Evolutionary conservation across 2,329 filamentous ascomycete species (phyloP).

Genomic region (Dactylellina cionopaga): DNA sequence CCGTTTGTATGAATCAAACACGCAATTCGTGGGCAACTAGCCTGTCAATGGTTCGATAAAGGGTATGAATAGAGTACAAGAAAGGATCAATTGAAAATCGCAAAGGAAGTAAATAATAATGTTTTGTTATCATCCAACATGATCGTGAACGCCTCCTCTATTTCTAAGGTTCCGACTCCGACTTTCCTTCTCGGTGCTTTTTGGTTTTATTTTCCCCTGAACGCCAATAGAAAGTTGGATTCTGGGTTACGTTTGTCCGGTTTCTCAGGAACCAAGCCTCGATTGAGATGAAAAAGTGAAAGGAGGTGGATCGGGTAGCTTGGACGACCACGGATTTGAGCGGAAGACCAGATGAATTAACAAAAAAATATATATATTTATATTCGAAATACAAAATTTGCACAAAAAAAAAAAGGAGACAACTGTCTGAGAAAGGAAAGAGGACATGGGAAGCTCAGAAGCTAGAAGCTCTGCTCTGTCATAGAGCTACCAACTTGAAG

Average conservation of each 20-base stretch:
- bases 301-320: constrained; percentile 8
- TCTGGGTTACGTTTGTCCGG: constrained; percentile 12
- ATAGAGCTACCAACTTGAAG: constrained; percentile 18
- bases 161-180: constrained; percentile 24
- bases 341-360: constrained; percentile 12
- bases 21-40: constrained; percentile 6
- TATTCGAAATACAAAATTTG: constrained; percentile 10
- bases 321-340: constrained; percentile 15
- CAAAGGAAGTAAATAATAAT: neutral
- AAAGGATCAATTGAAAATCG: neutral
- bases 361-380: constrained; percentile 8
- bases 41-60: neutral
- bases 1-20: constrained; percentile 31
- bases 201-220: constrained; percentile 27
- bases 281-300: constrained; percentile 4
- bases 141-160: constrained; percentile 19
- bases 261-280: constrained; percentile 43
- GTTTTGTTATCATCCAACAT: neutral
- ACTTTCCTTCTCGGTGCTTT: constrained; percentile 1
- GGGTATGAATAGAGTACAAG: neutral
- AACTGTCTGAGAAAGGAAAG: constrained; percentile 20
- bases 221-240: constrained; percentile 4
- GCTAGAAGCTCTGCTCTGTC: constrained; percentile 17
- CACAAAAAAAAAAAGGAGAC: neutral
- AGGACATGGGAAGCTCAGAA: constrained; percentile 37